Conservation (phyloP, 2,329 filamentous ascomycete genomes). For the Penicillium glabrum region DNA sequence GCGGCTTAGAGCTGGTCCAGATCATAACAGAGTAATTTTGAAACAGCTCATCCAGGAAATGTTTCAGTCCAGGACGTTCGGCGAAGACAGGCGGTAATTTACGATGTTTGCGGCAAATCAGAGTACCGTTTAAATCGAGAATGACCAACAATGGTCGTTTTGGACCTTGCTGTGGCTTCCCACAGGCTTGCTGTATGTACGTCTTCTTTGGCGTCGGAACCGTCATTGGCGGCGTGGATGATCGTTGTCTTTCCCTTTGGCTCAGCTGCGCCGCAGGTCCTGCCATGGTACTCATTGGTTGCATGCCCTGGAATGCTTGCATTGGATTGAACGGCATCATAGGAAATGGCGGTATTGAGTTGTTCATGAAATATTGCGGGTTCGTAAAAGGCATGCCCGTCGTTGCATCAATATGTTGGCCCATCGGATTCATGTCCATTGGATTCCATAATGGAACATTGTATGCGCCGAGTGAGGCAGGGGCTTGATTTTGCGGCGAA, state of each 20-base stretch:
- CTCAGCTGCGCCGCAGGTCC: not conserved
- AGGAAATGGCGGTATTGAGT: slow-evolving; percentile 3
- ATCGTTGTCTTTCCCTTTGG: slow-evolving; percentile 6
- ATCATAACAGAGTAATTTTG: slow-evolving; percentile 76
- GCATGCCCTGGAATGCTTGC: slow-evolving; percentile 8
- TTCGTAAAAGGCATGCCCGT: slow-evolving; percentile 9
- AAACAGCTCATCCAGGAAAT: slow-evolving; percentile 74
- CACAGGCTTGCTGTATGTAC: slow-evolving; percentile 61
- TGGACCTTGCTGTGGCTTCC: slow-evolving; percentile 43
- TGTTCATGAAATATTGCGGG: slow-evolving; percentile 8
- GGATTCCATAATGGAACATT: slow-evolving; percentile 4
- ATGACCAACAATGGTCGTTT: slow-evolving; percentile 73
- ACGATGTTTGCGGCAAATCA: slow-evolving; percentile 68
- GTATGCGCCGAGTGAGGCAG: slow-evolving; percentile 5
- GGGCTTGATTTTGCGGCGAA: not conserved
- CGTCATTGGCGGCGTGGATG: slow-evolving; percentile 12
- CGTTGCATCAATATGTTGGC: not conserved
- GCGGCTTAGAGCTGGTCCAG: slow-evolving; percentile 81
- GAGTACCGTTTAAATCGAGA: slow-evolving; percentile 89
- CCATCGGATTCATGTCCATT: not conserved
- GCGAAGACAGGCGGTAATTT: slow-evolving; percentile 56
- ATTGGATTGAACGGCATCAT: slow-evolving; percentile 13
- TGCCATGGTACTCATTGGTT: slow-evolving; percentile 19
- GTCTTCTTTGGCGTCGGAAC: slow-evolving; percentile 57
- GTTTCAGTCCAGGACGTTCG: slow-evolving; percentile 64